Evolutionary conservation across 139 green algal species (phyloP), one percentile per base, ranked within the genome.

Genomic region (Medakamo hakoo): DNA sequence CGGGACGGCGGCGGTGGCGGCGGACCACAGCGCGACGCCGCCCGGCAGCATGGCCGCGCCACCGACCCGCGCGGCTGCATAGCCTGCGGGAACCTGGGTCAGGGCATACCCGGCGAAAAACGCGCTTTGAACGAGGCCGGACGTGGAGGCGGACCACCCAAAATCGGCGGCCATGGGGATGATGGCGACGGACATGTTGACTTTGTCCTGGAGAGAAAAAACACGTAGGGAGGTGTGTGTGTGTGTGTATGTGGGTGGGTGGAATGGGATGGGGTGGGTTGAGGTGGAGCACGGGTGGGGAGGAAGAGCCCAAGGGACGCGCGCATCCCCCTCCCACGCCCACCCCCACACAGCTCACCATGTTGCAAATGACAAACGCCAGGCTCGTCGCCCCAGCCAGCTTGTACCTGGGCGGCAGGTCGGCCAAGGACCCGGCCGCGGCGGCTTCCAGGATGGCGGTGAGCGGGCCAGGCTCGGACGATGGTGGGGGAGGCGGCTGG

Each of bases 181-280:
- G 68, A 98, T 93, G 30, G 92, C 91, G 1, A 99, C 79, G 4
- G 72, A 87, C 62, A 99, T 91, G 77, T 98, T 99, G 30, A 97
- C 83, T 70, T 93, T 88, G 75, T 88, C 78, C n/a, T n/a, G n/a
- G n/a, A n/a, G 68, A 80, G 72, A 40, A 59, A 5, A 27, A 63
- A 55, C 18, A 49, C 25, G 16, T 40, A 23, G 25, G 62, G 57
- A 65, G 22, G n/a, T 61, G 57, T 21, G 25, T 31, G 18, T 31
- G 19, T n/a, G n/a, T n/a, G n/a, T n/a, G n/a, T n/a, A n/a, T n/a
- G n/a, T n/a, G n/a, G n/a, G n/a, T n/a, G n/a, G n/a, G n/a, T n/a
- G n/a, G n/a, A n/a, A n/a, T n/a, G n/a, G n/a, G n/a, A n/a, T n/a
- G n/a, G n/a, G n/a, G n/a, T n/a, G n/a, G n/a, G 32, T 21, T 52